phyloP scores from a whole-genome alignment of 1,284 basidiomycete genomes.

The Marasmius sp. region DNA sequence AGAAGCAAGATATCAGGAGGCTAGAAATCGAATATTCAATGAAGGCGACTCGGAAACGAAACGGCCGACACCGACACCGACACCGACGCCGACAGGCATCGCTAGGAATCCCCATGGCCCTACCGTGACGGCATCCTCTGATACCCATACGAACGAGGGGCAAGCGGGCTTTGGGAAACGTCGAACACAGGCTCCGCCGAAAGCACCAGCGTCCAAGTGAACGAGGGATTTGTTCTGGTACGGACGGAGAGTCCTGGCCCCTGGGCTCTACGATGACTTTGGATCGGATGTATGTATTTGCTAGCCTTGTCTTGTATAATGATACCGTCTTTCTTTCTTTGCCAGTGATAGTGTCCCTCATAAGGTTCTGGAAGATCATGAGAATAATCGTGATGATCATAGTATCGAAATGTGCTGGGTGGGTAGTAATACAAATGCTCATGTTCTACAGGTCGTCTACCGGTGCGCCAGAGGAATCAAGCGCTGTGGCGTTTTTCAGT shows the following conservation, averaged over 20 bases:
- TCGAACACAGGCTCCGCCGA: neutral
- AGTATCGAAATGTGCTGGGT: too few species aligned
- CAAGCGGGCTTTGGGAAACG: neutral
- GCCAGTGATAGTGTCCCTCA: too few species aligned
- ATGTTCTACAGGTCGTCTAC: too few species aligned
- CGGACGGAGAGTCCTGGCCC: neutral
- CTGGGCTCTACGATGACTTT: neutral
- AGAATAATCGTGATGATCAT: too few species aligned
- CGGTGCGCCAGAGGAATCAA: too few species aligned
- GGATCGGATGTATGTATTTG: neutral
- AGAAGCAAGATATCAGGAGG: conserved; percentile 43
- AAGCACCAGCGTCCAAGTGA: neutral
- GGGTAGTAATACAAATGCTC: too few species aligned
- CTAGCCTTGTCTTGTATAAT: neutral
- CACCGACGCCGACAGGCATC: neutral
- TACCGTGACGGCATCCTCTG: neutral
- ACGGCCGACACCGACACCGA: neutral
- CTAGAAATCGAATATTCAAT: conserved; percentile 45
- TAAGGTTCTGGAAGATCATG: too few species aligned
- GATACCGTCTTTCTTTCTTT: neutral
- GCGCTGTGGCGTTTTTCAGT: neutral
- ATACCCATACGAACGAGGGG: too few species aligned
- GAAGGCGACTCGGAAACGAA: neutral
- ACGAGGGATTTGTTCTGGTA: neutral
- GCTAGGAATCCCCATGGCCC: neutral